Conservation (phyloP, 805 yeast species). For the Blastobotrys robertii region DNA sequence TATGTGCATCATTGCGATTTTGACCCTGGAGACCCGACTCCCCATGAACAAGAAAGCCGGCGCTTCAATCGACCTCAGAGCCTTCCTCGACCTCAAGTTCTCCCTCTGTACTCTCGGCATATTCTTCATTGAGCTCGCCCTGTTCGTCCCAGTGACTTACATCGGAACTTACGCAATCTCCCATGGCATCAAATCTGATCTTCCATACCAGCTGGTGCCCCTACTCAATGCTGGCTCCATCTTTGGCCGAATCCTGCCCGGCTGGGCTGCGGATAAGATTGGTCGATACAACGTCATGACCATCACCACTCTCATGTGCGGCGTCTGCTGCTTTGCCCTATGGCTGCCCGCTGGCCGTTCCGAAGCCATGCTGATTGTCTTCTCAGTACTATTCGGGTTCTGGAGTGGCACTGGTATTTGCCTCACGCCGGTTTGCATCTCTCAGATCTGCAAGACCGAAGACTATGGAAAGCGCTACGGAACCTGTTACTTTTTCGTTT, state of each 20-base stretch:
- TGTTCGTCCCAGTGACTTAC: conserved; percentile 44
- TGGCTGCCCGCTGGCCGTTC: conserved; percentile 54
- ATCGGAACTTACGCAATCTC: conserved; percentile 44
- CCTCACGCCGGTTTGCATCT: conserved; percentile 60
- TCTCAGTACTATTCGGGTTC: conserved; percentile 47
- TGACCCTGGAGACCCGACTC: conserved; percentile 32
- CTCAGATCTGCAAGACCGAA: conserved; percentile 50
- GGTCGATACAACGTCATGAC: conserved; percentile 54
- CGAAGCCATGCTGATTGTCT: conserved; percentile 37
- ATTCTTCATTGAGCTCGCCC: conserved; percentile 39
- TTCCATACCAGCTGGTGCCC: conserved; percentile 34
- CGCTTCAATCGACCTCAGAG: conserved; percentile 22
- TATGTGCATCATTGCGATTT: conserved; percentile 24
- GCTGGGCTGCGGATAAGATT: conserved; percentile 40
- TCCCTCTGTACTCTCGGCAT: conserved; percentile 22
- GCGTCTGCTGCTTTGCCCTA: conserved; percentile 40
- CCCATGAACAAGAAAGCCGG: conserved; percentile 15
- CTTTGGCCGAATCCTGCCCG: conserved; percentile 47
- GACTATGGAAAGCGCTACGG: conserved; percentile 65
- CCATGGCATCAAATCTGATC: conserved; percentile 12
- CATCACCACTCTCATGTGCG: conserved; percentile 36
- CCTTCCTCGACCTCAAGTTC: conserved; percentile 23
- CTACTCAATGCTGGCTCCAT: conserved; percentile 40
- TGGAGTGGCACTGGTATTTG: conserved; percentile 53
- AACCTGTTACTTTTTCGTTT: conserved; percentile 43